A percentile compares a stretch with the other conserved stretches of the same genome.
Conservation (phyloP, 2,329 filamentous ascomycete genomes). For the Exophiala phaeomuriformis region DNA sequence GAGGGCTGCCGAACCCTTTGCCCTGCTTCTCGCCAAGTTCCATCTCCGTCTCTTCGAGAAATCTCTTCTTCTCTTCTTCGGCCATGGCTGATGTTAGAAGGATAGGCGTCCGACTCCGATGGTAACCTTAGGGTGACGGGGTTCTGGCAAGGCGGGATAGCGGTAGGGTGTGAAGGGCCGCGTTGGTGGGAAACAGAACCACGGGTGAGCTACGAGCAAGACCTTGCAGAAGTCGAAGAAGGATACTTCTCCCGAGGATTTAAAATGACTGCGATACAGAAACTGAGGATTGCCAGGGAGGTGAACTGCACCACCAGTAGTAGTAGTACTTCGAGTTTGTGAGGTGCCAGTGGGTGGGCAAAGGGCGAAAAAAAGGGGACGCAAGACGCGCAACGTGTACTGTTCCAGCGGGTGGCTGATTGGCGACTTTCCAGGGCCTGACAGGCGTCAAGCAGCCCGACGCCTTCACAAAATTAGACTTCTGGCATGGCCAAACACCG, state of each 20-base stretch:
- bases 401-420: neutral
- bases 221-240: too few species aligned
- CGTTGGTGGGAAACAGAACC: too few species aligned
- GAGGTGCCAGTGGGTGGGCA: neutral
- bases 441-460: conserved; percentile 10
- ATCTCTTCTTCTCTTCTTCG: conserved; percentile 76
- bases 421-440: conserved; percentile 6
- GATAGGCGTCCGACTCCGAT: neutral
- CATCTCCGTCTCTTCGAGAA: conserved; percentile 55
- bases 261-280: too few species aligned
- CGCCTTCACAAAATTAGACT: neutral
- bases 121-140: too few species aligned
- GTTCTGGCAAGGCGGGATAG: too few species aligned
- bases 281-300: too few species aligned
- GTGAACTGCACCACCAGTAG: neutral
- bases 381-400: conserved; percentile 3
- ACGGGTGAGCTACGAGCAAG: too few species aligned
- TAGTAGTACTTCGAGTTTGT: neutral
- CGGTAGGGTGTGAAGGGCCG: too few species aligned
- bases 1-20: conserved; percentile 39
- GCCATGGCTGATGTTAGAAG: conserved; percentile 51
- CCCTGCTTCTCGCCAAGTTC: conserved; percentile 58
- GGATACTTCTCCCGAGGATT: too few species aligned
- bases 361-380: neutral
- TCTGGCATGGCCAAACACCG: neutral